These are phyloP conservation scores for Cryptococcus floricola DNA, from an alignment of 1,284 basidiomycete genomes.

Conservation along the genomic window DNA sequence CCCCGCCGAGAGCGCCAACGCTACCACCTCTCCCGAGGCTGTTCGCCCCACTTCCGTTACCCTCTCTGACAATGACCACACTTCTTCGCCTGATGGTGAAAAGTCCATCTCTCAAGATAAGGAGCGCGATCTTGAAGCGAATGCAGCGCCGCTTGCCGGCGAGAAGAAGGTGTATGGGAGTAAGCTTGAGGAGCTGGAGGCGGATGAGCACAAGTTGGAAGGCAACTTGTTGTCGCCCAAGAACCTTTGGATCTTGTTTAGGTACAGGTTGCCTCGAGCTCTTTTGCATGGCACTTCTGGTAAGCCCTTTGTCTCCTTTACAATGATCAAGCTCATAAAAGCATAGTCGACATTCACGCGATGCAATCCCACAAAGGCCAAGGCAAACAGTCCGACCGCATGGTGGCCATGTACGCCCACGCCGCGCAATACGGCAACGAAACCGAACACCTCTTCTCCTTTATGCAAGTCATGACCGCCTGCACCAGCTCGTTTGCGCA, in stretches of 20 bases:
- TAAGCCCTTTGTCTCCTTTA: not conserved
- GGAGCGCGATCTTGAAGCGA: slow-evolving; percentile 5
- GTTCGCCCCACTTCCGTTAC: not conserved
- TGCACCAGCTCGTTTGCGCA: slow-evolving; percentile 55
- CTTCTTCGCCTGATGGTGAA: not conserved
- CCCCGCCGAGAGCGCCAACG: not conserved
- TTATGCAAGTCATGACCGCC: slow-evolving; percentile 55
- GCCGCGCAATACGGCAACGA: slow-evolving; percentile 52
- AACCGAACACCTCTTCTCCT: slow-evolving; percentile 54
- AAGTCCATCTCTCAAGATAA: slow-evolving; percentile 1
- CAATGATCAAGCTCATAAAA: not conserved
- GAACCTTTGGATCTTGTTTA: slow-evolving; percentile 50
- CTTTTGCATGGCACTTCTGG: slow-evolving; percentile 34
- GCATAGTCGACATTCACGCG: slow-evolving; percentile 47
- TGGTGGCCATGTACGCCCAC: slow-evolving; percentile 47
- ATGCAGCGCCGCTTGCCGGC: not conserved
- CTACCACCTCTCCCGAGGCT: not conserved
- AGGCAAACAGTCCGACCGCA: slow-evolving; percentile 35
- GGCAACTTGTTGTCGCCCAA: slow-evolving; percentile 42
- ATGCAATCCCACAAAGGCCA: slow-evolving; percentile 37
- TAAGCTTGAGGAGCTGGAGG: slow-evolving; percentile 32
- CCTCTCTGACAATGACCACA: not conserved
- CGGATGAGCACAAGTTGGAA: slow-evolving; percentile 24
- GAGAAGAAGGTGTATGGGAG: not conserved
- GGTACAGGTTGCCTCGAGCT: slow-evolving; percentile 38